phyloP scores from a whole-genome alignment of 352 stramenopile genomes.

The Pythium aristosporum region DNA sequence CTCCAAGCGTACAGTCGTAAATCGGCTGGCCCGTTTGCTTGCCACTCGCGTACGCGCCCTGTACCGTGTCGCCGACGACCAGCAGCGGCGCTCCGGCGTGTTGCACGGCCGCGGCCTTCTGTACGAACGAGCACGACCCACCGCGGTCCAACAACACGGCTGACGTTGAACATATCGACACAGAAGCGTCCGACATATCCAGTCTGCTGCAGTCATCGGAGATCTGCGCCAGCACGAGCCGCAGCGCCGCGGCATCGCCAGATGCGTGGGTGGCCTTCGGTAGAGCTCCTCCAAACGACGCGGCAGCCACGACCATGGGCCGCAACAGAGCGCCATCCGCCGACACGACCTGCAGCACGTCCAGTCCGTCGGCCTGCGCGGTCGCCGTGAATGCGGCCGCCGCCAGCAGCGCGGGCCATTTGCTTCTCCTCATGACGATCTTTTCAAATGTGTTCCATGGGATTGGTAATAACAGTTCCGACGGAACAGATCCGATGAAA shows the following conservation, averaged over 20 bases:
- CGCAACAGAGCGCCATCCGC: not conserved
- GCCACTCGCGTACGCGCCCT: constrained; percentile 35
- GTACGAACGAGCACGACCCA: constrained; percentile 48
- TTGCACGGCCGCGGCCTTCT: constrained; percentile 44
- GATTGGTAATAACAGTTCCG: too few relatives aligned
- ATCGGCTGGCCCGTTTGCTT: constrained; percentile 17
- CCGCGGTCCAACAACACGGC: constrained; percentile 51
- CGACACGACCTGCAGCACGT: constrained; percentile 20
- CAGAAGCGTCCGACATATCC: not conserved
- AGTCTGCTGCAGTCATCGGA: constrained; percentile 13
- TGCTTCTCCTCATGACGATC: constrained; percentile 2
- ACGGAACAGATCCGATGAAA: not conserved
- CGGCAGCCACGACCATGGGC: constrained; percentile 16
- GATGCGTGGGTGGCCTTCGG: not conserved
- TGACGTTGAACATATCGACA: not conserved
- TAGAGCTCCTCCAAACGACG: constrained; percentile 19
- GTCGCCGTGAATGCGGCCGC: not conserved
- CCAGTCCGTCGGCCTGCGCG: constrained; percentile 11
- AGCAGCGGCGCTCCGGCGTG: constrained; percentile 35
- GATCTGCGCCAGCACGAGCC: constrained; percentile 17
- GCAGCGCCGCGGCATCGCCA: not conserved
- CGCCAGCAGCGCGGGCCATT: not conserved
- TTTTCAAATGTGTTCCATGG: not conserved
- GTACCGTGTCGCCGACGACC: constrained; percentile 50
- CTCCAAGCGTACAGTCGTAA: constrained; percentile 54